Evolutionary conservation across 169 alveolate genomes (phyloP).

Genomic region (Plasmodium falciparum): DNA sequence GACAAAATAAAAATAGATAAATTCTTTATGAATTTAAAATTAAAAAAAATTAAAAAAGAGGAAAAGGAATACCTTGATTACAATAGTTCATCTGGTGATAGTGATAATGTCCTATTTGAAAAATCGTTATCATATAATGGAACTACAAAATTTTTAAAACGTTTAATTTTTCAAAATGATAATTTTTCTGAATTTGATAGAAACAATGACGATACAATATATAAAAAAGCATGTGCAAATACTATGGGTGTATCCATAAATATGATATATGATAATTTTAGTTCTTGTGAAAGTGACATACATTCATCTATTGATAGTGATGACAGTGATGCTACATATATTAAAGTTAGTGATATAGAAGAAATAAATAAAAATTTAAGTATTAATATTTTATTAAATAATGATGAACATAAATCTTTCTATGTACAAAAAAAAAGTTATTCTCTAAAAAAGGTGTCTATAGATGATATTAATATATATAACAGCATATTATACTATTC

Average conservation of each 20-base stretch:
- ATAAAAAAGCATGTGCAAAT: not conserved
- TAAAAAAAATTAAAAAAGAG: constrained; percentile 58
- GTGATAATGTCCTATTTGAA: constrained; percentile 63
- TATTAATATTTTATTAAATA: constrained; percentile 41
- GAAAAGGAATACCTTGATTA: constrained; percentile 38
- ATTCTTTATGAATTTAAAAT: constrained; percentile 56
- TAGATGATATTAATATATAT: constrained; percentile 70
- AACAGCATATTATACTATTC: constrained; percentile 63
- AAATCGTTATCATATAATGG: constrained; percentile 18
- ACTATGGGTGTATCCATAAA: constrained; percentile 22
- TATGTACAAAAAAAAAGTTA: constrained; percentile 55
- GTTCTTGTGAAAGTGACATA: constrained; percentile 67
- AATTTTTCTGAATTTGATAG: constrained; percentile 16
- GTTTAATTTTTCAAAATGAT: constrained; percentile 28
- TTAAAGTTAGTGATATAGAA: constrained; percentile 49
- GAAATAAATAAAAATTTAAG: constrained; percentile 67
- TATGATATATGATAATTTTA: constrained; percentile 21
- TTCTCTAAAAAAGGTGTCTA: constrained; percentile 59
- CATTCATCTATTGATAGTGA: constrained; percentile 66
- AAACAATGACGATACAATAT: constrained; percentile 4
- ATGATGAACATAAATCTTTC: constrained; percentile 46
- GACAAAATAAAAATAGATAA: constrained; percentile 59
- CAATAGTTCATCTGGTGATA: constrained; percentile 56
- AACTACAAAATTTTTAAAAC: constrained; percentile 16
- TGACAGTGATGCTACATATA: constrained; percentile 50